These are phyloP conservation scores for Chrysopogon serrulatus DNA, from an alignment of 176 grass and related monocot species.

Conservation along the genomic window DNA sequence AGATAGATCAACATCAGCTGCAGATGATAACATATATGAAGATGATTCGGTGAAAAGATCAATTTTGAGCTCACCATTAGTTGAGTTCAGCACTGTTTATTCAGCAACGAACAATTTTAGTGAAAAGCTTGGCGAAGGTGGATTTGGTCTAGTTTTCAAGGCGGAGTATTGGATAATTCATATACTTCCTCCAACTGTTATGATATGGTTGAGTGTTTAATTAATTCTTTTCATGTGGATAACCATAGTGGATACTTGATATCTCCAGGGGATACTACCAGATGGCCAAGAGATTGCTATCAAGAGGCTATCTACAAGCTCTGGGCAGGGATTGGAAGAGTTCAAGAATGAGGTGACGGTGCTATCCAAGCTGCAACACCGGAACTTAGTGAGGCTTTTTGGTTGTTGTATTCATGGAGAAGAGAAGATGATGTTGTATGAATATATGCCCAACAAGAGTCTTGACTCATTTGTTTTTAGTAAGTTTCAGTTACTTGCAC, in stretches of 20 bases:
- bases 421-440: too few species aligned
- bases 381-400: too few species aligned
- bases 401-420: too few species aligned
- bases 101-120: conserved; percentile 62
- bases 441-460: too few species aligned
- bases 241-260: not conserved
- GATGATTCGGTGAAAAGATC: conserved; percentile 12
- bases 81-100: conserved; percentile 52
- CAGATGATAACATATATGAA: conserved; percentile 23
- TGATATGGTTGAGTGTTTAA: not conserved
- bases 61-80: conserved; percentile 29
- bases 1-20: conserved; percentile 8
- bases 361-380: too few species aligned
- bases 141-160: conserved; percentile 78
- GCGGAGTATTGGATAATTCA: not conserved
- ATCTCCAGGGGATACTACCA: too few species aligned
- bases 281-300: too few species aligned
- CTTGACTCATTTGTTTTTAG: too few species aligned
- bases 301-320: too few species aligned
- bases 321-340: too few species aligned
- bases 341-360: too few species aligned
- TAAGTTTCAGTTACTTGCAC: too few species aligned
- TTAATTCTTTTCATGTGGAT: not conserved
- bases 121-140: conserved; percentile 53
- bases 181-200: not conserved